These are phyloP conservation scores for Rhinocladiella similis DNA, from an alignment of 2,329 filamentous ascomycete species.

Conservation along the genomic window DNA sequence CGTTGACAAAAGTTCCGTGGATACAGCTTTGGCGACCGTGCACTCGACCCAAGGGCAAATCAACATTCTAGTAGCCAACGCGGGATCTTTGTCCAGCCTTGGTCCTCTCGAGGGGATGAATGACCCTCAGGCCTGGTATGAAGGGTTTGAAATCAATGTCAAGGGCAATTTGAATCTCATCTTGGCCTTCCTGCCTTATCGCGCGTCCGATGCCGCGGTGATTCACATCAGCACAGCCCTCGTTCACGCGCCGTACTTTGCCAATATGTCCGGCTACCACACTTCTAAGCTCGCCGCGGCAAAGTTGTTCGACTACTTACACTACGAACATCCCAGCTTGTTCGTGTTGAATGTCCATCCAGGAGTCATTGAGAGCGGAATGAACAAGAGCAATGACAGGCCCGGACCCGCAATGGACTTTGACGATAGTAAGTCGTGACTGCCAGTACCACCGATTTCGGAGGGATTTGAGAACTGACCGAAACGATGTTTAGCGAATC, in stretches of 20 bases:
- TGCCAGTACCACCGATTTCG: background rate
- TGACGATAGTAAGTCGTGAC: conserved; percentile 7
- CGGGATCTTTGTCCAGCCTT: background rate
- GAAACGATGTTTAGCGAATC: conserved; percentile 13
- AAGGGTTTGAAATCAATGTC: conserved; percentile 8
- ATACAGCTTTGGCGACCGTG: background rate
- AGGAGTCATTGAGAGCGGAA: conserved; percentile 29
- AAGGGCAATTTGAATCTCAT: background rate
- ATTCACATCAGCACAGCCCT: conserved; percentile 1
- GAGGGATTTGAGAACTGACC: no score
- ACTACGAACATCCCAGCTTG: conserved; percentile 40
- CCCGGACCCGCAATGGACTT: background rate
- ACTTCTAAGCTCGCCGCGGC: conserved; percentile 43
- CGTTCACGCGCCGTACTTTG: conserved; percentile 1
- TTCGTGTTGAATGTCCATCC: conserved; percentile 47
- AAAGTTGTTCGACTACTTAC: conserved; percentile 45
- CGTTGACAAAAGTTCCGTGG: background rate
- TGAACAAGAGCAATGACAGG: background rate
- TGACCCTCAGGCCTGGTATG: background rate
- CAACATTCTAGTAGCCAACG: conserved; percentile 7
- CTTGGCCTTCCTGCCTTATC: background rate
- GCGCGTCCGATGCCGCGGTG: background rate
- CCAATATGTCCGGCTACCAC: conserved; percentile 34
- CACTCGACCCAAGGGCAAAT: background rate
- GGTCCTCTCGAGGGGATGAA: background rate